Percentiles rank a stretch among this genome's conserved stretches.
phyloP scores from a whole-genome alignment of 225 moss, liverwort and hornwort genomes.

The Pleurozium schreberi region DNA sequence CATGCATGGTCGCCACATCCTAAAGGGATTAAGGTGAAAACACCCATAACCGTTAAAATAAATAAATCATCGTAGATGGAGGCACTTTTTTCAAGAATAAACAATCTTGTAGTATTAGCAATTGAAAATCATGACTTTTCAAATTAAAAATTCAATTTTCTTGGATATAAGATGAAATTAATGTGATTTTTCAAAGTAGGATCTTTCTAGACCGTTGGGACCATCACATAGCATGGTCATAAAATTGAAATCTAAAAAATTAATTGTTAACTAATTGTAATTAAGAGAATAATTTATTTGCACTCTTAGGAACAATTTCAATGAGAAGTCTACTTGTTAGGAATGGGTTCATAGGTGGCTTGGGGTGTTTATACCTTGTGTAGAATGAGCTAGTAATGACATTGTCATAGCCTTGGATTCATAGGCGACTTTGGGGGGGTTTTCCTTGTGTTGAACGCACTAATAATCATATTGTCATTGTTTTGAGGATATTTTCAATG shows the following conservation, averaged over 20 bases:
- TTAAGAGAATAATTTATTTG: too few species aligned
- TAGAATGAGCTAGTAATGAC: neutral
- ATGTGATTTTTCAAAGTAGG: neutral
- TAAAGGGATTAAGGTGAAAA: too few species aligned
- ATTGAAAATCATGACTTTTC: neutral
- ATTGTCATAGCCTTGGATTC: neutral
- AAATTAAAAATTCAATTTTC: neutral
- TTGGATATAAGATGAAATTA: neutral
- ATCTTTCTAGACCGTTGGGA: neutral
- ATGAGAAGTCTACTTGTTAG: neutral
- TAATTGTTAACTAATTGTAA: too few species aligned
- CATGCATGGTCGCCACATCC: too few species aligned
- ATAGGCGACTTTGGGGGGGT: neutral
- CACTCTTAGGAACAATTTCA: neutral
- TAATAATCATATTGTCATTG: neutral
- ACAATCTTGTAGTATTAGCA: too few species aligned
- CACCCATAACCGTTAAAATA: too few species aligned
- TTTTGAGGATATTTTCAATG: neutral
- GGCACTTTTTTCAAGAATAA: neutral
- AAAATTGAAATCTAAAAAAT: neutral
- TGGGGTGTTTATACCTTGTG: neutral
- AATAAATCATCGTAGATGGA: too few species aligned
- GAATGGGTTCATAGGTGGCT: accelerated
- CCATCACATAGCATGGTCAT: accelerated
- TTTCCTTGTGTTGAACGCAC: neutral